Evolutionary conservation across 1,284 basidiomycete genomes (phyloP).

Genomic region (Fomitopsis pinicola): DNA sequence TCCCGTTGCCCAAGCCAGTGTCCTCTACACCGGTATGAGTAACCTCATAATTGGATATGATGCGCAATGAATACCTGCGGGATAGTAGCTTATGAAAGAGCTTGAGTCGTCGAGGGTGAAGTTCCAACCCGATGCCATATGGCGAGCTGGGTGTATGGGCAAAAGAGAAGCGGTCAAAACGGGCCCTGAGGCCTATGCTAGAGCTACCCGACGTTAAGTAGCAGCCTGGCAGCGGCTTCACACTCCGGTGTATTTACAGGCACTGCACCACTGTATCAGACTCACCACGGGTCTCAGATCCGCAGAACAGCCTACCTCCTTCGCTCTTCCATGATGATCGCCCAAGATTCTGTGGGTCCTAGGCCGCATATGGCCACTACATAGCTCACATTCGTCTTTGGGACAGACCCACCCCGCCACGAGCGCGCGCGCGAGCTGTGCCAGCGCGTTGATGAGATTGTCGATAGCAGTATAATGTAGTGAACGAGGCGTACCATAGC

Average conservation of each 20-base stretch:
- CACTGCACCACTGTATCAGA: too few species aligned
- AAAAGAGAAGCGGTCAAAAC: not conserved
- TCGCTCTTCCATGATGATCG: too few species aligned
- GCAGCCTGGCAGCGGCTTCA: not conserved
- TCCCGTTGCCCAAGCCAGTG: slow-evolving; percentile 13
- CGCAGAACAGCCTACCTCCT: too few species aligned
- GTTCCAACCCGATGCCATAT: slow-evolving; percentile 10
- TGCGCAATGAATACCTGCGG: slow-evolving; percentile 14
- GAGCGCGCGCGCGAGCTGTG: too few species aligned
- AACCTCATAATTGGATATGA: not conserved
- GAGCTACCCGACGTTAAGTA: not conserved
- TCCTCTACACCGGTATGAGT: slow-evolving; percentile 7
- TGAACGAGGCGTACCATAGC: too few species aligned
- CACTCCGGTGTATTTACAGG: not conserved
- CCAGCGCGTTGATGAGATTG: too few species aligned
- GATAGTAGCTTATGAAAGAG: slow-evolving; percentile 16
- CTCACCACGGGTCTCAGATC: too few species aligned
- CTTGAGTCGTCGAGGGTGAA: slow-evolving; percentile 23
- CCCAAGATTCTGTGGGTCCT: too few species aligned
- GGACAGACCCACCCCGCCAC: too few species aligned
- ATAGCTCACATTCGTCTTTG: too few species aligned
- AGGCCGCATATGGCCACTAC: too few species aligned
- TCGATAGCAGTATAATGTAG: too few species aligned
- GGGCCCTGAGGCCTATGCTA: not conserved
- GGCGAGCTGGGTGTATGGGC: not conserved